Evolutionary conservation across 257 asterid species (phyloP), one percentile per base, ranked within the genome.

Genomic region (Fraxinus pennsylvanica): DNA sequence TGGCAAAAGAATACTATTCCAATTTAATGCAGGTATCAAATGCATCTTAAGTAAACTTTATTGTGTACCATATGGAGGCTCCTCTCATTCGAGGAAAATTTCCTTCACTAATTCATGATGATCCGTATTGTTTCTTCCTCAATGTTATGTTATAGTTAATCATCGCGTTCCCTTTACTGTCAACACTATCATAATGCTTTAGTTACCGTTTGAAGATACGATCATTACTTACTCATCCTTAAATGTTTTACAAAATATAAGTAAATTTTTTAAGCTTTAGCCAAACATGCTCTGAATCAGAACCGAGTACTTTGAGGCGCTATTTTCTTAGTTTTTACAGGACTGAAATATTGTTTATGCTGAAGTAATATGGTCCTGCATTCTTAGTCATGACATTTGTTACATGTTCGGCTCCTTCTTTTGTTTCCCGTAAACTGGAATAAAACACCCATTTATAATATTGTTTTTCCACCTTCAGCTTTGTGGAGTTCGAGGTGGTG

Each of bases 401-500:
- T 17, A 19, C 65, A 54, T 54, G 9, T 54, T n/a, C 0, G 10
- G 21, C 65, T 54, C 6, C 65, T 22, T 10, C 4, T 63, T 47
- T 71, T 22, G 57, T 39, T 36, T 33, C 15, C 3, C 2, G 8
- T 68, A 32, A 65, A 32, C 15, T 4, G n/a, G 69, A 27, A n/a
- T 63, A 1, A 10, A 73, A 59, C 32, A 68, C 41, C 69, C 50
- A 21, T 78, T 70, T 61, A 73, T 63, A 39, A 65, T 32, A 15
- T 70, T 50, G 17, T 36, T 80, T 50, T n/a, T 70, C 41, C 36
- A 38, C 41, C 82, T 71, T 41, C 88, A 94, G 98, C 87, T 94
- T 9, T 94, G 98, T 85, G 98, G 98, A 70, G 89, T 92, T 76
- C 87, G 98, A 92, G 98, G 98, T 36, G 96, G 96, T 22, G 98